Percentiles rank a stretch among this genome's conserved stretches.
phyloP scores from a whole-genome alignment of 495 filamentous ascomycete species.

The Daldinia childiae region DNA sequence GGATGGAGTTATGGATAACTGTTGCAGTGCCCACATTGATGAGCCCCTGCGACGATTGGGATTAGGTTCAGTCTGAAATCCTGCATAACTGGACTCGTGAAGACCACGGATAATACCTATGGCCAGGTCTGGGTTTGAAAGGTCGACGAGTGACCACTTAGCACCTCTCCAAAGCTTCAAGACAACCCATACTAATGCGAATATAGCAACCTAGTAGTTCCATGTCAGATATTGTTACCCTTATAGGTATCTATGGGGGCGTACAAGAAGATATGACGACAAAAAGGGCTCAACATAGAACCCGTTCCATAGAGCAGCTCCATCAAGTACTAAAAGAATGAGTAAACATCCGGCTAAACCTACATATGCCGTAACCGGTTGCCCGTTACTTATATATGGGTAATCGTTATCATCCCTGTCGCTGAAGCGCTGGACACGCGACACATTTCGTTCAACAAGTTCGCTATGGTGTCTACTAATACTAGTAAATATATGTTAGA shows the following conservation, averaged over 20 bases:
- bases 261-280: conserved; percentile 52
- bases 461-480: conserved; percentile 43
- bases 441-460: conserved; percentile 41
- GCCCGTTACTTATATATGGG: conserved; percentile 55
- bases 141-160: conserved; percentile 46
- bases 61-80: not conserved
- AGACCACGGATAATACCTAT: conserved; percentile 21
- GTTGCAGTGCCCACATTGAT: not conserved
- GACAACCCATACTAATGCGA: conserved; percentile 46
- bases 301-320: conserved; percentile 53
- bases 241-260: conserved; percentile 7
- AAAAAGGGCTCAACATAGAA: conserved; percentile 48
- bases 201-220: conserved; percentile 39
- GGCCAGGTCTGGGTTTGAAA: conserved; percentile 38
- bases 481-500: conserved; percentile 41
- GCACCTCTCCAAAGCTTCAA: conserved; percentile 45
- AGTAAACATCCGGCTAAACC: conserved; percentile 52
- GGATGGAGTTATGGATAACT: not conserved
- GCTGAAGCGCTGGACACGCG: conserved; percentile 45
- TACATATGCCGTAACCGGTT: conserved; percentile 52
- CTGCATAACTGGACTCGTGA: conserved; percentile 22
- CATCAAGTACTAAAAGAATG: conserved; percentile 50
- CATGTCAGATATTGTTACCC: conserved; percentile 6
- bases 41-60: not conserved
- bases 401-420: conserved; percentile 48